Conservation (phyloP, 2,329 filamentous ascomycete genomes). For the Monosporascus cannonballus region DNA sequence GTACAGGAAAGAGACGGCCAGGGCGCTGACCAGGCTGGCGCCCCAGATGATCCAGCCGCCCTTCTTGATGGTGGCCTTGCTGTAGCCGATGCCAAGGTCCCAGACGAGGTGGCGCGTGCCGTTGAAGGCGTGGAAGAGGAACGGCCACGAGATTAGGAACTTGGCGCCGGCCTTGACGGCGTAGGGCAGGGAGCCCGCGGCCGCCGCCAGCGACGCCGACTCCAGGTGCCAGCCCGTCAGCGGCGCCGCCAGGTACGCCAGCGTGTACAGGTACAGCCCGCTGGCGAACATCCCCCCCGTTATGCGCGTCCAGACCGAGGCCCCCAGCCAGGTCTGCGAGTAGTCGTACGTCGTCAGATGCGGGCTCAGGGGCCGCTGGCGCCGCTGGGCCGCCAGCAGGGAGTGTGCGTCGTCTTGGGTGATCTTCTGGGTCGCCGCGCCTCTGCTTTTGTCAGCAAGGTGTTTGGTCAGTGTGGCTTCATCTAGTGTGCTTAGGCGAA, state of each 20-base stretch:
- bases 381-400: constrained; percentile 77
- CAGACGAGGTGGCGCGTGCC: constrained; percentile 49
- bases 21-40: constrained; percentile 34
- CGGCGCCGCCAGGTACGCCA: constrained; percentile 76
- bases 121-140: constrained; percentile 51
- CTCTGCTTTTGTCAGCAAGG: constrained; percentile 31
- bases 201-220: constrained; percentile 52
- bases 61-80: constrained; percentile 38
- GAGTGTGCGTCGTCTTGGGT: constrained; percentile 46
- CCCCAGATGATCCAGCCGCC: constrained; percentile 44
- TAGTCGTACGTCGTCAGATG: constrained; percentile 83
- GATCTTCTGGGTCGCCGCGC: constrained; percentile 52
- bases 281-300: constrained; percentile 71
- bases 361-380: constrained; percentile 73
- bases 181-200: constrained; percentile 53
- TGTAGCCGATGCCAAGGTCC: constrained; percentile 46
- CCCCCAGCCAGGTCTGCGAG: constrained; percentile 78
- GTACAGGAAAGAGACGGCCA: constrained; percentile 44
- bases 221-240: constrained; percentile 60
- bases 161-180: constrained; percentile 53
- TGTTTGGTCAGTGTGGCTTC: not conserved
- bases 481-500: no score
- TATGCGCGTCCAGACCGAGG: constrained; percentile 70
- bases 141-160: constrained; percentile 52
- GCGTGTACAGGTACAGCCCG: constrained; percentile 71